These are phyloP conservation scores for Psidium guajava DNA, from an alignment of 345 rosid genomes.

Conservation along the genomic window DNA sequence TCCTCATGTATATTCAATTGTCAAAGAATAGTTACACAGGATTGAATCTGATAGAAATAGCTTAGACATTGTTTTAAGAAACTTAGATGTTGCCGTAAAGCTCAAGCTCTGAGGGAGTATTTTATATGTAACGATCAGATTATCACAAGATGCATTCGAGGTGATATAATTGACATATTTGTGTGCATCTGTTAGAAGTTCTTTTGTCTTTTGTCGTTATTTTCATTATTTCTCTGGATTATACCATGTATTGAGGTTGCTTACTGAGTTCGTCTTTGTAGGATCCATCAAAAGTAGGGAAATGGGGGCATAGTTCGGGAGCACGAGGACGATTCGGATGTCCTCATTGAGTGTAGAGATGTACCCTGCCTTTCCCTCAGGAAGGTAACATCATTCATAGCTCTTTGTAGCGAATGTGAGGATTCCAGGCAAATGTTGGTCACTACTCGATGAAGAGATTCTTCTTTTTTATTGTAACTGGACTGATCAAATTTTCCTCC, in stretches of 20 bases:
- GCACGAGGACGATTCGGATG: constrained; percentile 46
- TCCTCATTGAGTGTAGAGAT: constrained; percentile 77
- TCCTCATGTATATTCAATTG: no score
- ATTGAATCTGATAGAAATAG: no score
- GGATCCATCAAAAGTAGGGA: constrained; percentile 44
- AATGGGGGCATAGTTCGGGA: constrained; percentile 13
- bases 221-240: neutral
- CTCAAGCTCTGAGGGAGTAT: no score
- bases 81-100: no score
- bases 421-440: neutral
- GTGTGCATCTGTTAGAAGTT: neutral
- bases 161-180: neutral
- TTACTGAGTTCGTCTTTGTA: constrained; percentile 4
- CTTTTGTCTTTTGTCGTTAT: neutral
- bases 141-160: no score
- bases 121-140: no score
- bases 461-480: neutral
- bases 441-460: neutral
- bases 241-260: neutral
- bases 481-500: neutral
- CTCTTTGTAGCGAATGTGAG: neutral
- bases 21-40: no score
- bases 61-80: no score
- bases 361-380: neutral
- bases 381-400: neutral